These are phyloP conservation scores for Candida khao-thaluensis DNA, from an alignment of 805 yeast species.

Conservation along the genomic window DNA sequence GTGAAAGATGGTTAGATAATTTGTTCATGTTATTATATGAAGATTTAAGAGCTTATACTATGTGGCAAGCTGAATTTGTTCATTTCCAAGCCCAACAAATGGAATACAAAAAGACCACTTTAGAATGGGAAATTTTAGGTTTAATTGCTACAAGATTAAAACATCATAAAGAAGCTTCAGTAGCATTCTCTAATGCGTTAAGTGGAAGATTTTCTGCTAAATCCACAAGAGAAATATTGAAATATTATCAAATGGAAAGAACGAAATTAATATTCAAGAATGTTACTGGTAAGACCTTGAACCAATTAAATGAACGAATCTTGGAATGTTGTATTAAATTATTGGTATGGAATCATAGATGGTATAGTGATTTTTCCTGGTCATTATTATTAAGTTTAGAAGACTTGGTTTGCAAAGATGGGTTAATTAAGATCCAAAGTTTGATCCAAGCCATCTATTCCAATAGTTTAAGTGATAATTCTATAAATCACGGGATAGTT, in stretches of 20 bases:
- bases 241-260: conserved; percentile 57
- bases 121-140: conserved; percentile 94
- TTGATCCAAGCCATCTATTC: conserved; percentile 68
- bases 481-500: conserved; percentile 50
- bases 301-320: conserved; percentile 52
- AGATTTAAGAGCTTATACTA: conserved; percentile 77
- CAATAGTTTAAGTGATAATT: conserved; percentile 20
- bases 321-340: conserved; percentile 72
- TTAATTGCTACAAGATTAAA: conserved; percentile 80
- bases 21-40: conserved; percentile 67
- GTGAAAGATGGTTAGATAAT: conserved; percentile 75
- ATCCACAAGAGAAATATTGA: conserved; percentile 71
- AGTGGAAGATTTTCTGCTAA: conserved; percentile 75
- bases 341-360: conserved; percentile 96
- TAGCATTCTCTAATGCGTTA: conserved; percentile 75
- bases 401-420: conserved; percentile 69
- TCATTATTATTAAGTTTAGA: conserved; percentile 55
- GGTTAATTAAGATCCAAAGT: conserved; percentile 71
- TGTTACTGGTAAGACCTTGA: conserved; percentile 31
- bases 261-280: conserved; percentile 32
- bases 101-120: conserved; percentile 69
- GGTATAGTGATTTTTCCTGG: conserved; percentile 92
- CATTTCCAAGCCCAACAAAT: conserved; percentile 88
- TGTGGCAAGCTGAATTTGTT: conserved; percentile 90
- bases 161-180: conserved; percentile 82